These are phyloP conservation scores for Populus hybrid DNA, from an alignment of 441 rosid species.

Conservation along the genomic window DNA sequence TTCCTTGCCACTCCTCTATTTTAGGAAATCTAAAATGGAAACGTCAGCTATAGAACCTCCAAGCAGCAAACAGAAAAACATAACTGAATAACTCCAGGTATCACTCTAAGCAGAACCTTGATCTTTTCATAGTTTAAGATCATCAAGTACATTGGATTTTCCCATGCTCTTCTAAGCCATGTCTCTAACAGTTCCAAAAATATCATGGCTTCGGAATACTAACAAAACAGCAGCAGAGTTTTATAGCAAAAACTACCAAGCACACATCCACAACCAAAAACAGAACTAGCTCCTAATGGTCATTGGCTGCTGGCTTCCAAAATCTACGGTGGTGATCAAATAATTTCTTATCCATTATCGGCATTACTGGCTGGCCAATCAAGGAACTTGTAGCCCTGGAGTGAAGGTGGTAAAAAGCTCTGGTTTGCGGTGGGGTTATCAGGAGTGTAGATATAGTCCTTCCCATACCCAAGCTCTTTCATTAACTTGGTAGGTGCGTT, in stretches of 20 bases:
- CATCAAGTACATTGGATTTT: neutral
- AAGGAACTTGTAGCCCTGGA: conserved; percentile 65
- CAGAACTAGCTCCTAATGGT: neutral
- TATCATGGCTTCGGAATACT: neutral
- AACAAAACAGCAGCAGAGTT: neutral
- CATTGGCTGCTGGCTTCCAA: neutral
- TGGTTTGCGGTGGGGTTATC: conserved; percentile 52
- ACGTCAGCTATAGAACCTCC: neutral
- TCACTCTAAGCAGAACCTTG: neutral
- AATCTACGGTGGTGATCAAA: neutral
- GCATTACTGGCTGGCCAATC: conserved; percentile 48
- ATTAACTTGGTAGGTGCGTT: conserved; percentile 79
- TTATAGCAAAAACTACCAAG: neutral
- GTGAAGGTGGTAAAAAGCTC: conserved; percentile 61
- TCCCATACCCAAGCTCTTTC: conserved; percentile 77
- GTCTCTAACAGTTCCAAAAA: neutral
- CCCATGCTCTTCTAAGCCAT: neutral
- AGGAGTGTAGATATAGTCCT: conserved; percentile 74
- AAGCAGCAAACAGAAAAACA: neutral
- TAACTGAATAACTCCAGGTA: neutral
- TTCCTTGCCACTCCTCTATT: neutral
- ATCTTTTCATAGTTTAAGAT: neutral
- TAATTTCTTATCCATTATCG: conserved; percentile 14
- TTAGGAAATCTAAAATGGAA: neutral
- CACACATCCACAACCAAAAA: neutral